These are phyloP conservation scores for Cenococcum geophilum DNA, from an alignment of 495 filamentous ascomycete species.

Conservation along the genomic window DNA sequence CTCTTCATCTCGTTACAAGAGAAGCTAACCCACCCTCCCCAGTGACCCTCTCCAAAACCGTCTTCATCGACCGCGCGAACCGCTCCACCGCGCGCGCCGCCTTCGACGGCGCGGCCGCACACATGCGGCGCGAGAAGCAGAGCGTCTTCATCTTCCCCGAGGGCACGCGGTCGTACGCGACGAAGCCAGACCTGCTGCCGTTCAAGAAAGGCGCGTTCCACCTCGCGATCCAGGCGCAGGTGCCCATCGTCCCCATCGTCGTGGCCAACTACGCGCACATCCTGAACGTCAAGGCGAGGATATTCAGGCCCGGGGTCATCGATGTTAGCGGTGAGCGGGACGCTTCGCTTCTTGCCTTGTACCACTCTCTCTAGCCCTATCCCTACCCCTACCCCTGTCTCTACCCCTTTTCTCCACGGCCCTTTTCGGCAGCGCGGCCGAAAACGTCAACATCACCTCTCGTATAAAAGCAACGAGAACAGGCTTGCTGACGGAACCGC, in stretches of 20 bases:
- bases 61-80: slow-evolving; percentile 92
- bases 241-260: slow-evolving; percentile 85
- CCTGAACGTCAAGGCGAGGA: slow-evolving; percentile 58
- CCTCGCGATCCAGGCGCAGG: slow-evolving; percentile 85
- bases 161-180: slow-evolving; percentile 84
- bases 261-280: slow-evolving; percentile 82
- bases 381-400: neutral
- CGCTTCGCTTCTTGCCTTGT: neutral
- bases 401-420: neutral
- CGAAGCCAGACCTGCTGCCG: slow-evolving; percentile 69
- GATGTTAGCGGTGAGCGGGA: slow-evolving; percentile 63
- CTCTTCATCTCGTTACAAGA: neutral
- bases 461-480: too few species aligned
- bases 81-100: slow-evolving; percentile 72
- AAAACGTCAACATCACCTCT: too few species aligned
- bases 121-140: slow-evolving; percentile 70
- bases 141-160: slow-evolving; percentile 82
- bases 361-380: neutral
- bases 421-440: neutral
- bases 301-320: slow-evolving; percentile 70
- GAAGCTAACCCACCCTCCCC: neutral
- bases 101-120: slow-evolving; percentile 72
- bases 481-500: slow-evolving; percentile 4
- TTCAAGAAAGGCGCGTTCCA: slow-evolving; percentile 99
- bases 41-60: slow-evolving; percentile 75